phyloP scores from a whole-genome alignment of 2,329 filamentous ascomycete species.

The Camptophora hylomeconis region DNA sequence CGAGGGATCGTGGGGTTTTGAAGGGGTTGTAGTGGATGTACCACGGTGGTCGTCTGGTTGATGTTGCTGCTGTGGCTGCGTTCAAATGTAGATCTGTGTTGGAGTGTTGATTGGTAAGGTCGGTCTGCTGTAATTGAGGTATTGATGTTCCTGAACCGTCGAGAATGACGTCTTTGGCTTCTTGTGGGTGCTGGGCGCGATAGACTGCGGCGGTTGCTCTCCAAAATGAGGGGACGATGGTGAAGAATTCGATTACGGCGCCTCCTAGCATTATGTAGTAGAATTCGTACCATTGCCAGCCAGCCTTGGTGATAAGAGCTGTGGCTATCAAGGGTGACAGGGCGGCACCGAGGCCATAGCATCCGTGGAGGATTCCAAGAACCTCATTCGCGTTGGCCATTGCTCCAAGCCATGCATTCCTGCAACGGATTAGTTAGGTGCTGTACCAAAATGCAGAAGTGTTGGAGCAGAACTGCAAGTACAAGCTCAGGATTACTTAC shows the following conservation, averaged over 20 bases:
- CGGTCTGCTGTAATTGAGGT: too few species aligned
- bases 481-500: too few species aligned
- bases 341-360: conserved; percentile 58
- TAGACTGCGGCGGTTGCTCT: conserved; percentile 12
- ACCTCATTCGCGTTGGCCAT: conserved; percentile 62
- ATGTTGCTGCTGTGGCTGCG: too few species aligned
- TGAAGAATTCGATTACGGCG: conserved; percentile 42
- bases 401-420: conserved; percentile 55
- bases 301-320: conserved; percentile 50
- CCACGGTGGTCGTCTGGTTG: too few species aligned
- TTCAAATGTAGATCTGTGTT: too few species aligned
- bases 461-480: too few species aligned
- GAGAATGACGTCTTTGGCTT: too few species aligned
- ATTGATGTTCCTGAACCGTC: too few species aligned
- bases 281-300: conserved; percentile 53
- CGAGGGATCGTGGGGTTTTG: conserved; percentile 26
- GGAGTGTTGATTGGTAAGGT: too few species aligned
- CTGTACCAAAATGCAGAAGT: too few species aligned
- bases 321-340: conserved; percentile 58
- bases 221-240: conserved; percentile 50
- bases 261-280: conserved; percentile 58
- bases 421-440: not conserved
- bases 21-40: too few species aligned
- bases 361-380: conserved; percentile 58
- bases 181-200: conserved; percentile 34